Conservation (phyloP, 805 yeast genomes). For the Blastobotrys mokoenaii region DNA sequence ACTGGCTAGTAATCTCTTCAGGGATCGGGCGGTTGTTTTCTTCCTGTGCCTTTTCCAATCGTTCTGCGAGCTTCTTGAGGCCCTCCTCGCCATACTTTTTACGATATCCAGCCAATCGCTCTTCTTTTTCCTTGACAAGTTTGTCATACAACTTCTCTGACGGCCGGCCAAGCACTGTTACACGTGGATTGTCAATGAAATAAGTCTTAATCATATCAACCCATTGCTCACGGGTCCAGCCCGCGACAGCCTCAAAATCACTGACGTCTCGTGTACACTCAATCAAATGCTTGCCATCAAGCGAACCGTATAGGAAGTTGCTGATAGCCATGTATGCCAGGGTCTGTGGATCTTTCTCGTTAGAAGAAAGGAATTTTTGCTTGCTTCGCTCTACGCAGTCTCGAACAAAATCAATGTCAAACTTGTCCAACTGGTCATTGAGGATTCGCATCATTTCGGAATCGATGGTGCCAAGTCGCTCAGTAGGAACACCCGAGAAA, state of each 20-base stretch:
- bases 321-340: constrained; percentile 61
- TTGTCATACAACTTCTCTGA: constrained; percentile 49
- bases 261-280: constrained; percentile 45
- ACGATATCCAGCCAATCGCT: constrained; percentile 42
- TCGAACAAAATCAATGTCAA: constrained; percentile 58
- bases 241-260: constrained; percentile 50
- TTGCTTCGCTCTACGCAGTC: constrained; percentile 60
- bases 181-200: constrained; percentile 54
- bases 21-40: constrained; percentile 77
- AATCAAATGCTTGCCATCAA: constrained; percentile 49
- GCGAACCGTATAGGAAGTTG: constrained; percentile 73
- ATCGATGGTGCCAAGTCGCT: constrained; percentile 46
- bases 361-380: constrained; percentile 38
- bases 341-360: constrained; percentile 45
- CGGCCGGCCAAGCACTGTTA: constrained; percentile 65
- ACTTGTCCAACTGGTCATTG: constrained; percentile 40
- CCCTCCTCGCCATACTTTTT: constrained; percentile 51
- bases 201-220: constrained; percentile 40
- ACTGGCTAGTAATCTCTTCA: constrained; percentile 46
- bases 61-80: constrained; percentile 40
- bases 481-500: constrained; percentile 71
- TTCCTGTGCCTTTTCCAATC: constrained; percentile 52
- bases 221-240: constrained; percentile 71
- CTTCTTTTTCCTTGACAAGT: constrained; percentile 43
- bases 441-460: constrained; percentile 43